Conservation (phyloP, 129 eudicot species). For the Scalesia atractyloides region DNA sequence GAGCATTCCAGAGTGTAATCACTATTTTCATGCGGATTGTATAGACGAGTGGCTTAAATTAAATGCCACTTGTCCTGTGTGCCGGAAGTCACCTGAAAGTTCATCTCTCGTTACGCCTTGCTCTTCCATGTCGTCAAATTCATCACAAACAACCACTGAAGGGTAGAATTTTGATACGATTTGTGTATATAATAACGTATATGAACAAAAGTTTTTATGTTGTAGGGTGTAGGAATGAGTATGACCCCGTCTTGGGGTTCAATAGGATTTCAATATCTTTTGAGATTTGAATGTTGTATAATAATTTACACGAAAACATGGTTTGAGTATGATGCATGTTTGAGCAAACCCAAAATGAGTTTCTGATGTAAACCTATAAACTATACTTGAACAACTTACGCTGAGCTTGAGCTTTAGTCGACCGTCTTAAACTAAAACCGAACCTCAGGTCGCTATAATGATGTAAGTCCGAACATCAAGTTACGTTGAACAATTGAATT, state of each 20-base stretch:
- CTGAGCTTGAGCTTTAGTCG: too few relatives aligned
- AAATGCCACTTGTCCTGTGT: slow-evolving; percentile 50
- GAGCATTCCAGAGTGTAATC: slow-evolving; percentile 51
- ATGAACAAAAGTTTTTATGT: slow-evolving; percentile 10
- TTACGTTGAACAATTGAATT: too few relatives aligned
- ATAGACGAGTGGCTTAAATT: slow-evolving; percentile 51
- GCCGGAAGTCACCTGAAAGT: slow-evolving; percentile 45
- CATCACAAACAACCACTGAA: slow-evolving; percentile 18
- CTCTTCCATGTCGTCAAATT: slow-evolving; percentile 24
- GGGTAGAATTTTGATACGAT: slow-evolving; percentile 25
- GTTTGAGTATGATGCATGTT: background rate
- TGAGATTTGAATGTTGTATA: slow-evolving; percentile 15
- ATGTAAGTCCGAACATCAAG: too few relatives aligned
- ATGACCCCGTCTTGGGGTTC: background rate
- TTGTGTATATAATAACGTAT: slow-evolving; percentile 23
- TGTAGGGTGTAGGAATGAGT: slow-evolving; percentile 21
- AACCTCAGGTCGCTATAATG: too few relatives aligned
- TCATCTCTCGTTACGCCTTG: slow-evolving; percentile 37
- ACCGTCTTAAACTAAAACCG: too few relatives aligned
- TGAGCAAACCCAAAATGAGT: slow-evolving; percentile 4
- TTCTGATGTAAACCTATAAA: background rate
- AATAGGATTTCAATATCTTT: slow-evolving; percentile 10
- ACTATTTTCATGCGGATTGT: slow-evolving; percentile 52
- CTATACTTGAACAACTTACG: too few relatives aligned
- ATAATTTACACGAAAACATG: slow-evolving; percentile 25